Conservation (phyloP, 2,329 filamentous ascomycete species). For the Sporothrix curviconia region DNA sequence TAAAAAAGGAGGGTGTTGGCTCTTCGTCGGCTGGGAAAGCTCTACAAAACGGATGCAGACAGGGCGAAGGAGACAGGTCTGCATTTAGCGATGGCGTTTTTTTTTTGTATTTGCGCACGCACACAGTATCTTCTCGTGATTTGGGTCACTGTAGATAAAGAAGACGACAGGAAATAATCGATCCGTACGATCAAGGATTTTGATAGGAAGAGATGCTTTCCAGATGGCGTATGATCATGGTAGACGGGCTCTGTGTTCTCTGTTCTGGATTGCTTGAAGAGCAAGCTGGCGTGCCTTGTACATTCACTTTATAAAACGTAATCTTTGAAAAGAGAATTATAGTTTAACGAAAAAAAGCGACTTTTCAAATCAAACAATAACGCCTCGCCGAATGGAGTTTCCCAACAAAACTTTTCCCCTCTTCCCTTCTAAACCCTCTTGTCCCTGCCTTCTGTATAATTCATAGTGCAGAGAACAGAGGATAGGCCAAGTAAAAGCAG, state of each 20-base stretch:
- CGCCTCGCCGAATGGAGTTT: conserved; percentile 7
- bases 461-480: neutral
- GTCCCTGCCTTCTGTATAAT: neutral
- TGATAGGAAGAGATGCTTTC: too few species aligned
- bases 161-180: too few species aligned
- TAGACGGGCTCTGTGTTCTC: too few species aligned
- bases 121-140: too few species aligned
- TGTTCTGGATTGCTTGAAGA: too few species aligned
- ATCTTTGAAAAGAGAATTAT: neutral
- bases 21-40: neutral
- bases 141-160: too few species aligned
- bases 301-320: neutral
- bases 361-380: neutral
- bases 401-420: neutral
- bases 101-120: neutral
- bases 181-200: too few species aligned
- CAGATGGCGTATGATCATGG: too few species aligned
- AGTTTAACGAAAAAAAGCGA: neutral
- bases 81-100: conserved; percentile 24
- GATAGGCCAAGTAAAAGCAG: neutral
- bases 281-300: too few species aligned
- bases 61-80: conserved; percentile 8
- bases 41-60: neutral
- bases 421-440: neutral
- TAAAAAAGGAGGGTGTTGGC: neutral